These are phyloP conservation scores for Cornus suecica DNA, from an alignment of 148 eudicot species.

Conservation along the genomic window DNA sequence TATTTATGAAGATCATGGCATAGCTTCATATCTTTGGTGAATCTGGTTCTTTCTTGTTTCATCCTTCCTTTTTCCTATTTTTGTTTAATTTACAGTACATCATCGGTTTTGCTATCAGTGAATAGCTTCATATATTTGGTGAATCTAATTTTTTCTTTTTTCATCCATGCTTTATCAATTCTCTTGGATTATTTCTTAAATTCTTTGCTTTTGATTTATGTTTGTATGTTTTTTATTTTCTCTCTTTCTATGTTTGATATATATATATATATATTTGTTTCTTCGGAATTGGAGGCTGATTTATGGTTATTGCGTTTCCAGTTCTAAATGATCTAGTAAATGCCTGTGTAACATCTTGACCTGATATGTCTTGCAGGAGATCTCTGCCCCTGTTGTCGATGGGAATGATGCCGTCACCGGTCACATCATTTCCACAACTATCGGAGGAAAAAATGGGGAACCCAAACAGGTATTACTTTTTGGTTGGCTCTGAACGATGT, in stretches of 20 bases:
- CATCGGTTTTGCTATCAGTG: no score
- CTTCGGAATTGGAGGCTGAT: neutral
- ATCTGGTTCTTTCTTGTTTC: neutral
- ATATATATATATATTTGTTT: no score
- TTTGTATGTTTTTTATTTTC: no score
- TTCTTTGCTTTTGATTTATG: no score
- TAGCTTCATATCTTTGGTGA: neutral
- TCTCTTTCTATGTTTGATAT: no score
- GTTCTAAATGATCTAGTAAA: neutral
- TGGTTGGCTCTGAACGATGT: neutral
- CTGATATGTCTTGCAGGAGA: slow-evolving; percentile 38
- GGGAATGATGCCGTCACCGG: slow-evolving; percentile 61
- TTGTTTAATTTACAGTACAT: no score
- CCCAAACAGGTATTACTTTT: slow-evolving; percentile 52
- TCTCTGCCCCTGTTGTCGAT: slow-evolving; percentile 48
- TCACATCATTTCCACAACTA: slow-evolving; percentile 70
- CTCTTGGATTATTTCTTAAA: neutral
- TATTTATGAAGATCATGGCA: neutral
- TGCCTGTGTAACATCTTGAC: neutral
- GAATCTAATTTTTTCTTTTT: neutral
- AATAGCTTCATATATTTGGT: neutral
- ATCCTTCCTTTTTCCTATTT: no score
- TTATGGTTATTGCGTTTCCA: neutral
- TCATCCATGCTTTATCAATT: neutral
- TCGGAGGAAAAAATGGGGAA: slow-evolving; percentile 80